Percentiles rank a stretch among this genome's conserved stretches.
Evolutionary conservation across 148 eudicot species (phyloP).

Genomic region (Vaccinium macrocarpon): DNA sequence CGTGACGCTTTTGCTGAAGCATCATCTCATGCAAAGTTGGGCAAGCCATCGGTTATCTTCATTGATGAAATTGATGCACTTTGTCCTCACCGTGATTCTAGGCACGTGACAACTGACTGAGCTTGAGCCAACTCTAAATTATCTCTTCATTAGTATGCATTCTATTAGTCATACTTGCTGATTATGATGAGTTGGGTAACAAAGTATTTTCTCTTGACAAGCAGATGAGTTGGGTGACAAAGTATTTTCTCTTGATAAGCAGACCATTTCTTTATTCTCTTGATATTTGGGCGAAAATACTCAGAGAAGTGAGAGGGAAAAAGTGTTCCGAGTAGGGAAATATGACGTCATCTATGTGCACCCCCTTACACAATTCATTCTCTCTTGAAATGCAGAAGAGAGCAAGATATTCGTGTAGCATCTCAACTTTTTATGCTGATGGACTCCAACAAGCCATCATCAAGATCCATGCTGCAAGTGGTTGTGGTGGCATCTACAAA

Average conservation of each 20-base stretch:
- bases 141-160: neutral
- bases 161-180: neutral
- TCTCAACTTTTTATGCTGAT: constrained; percentile 82
- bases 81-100: constrained; percentile 83
- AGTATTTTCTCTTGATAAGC: neutral
- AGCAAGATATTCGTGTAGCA: constrained; percentile 74
- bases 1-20: constrained; percentile 92
- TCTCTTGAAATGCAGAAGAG: constrained; percentile 59
- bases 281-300: neutral
- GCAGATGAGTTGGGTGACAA: neutral
- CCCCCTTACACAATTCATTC: neutral
- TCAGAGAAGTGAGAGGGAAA: neutral
- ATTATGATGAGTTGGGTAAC: neutral
- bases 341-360: neutral
- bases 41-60: constrained; percentile 84
- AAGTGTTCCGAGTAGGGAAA: neutral
- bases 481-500: constrained; percentile 97
- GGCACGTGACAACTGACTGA: constrained; percentile 38
- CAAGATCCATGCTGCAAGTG: constrained; percentile 48
- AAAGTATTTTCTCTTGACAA: neutral
- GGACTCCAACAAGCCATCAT: constrained; percentile 65
- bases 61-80: constrained; percentile 95
- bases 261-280: neutral
- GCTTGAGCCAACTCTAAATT: neutral
- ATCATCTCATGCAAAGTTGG: constrained; percentile 56